Percentiles rank a stretch among this genome's conserved stretches.
Evolutionary conservation across 83 land plant genomes (phyloP).

Genomic region (Larix sibirica): DNA sequence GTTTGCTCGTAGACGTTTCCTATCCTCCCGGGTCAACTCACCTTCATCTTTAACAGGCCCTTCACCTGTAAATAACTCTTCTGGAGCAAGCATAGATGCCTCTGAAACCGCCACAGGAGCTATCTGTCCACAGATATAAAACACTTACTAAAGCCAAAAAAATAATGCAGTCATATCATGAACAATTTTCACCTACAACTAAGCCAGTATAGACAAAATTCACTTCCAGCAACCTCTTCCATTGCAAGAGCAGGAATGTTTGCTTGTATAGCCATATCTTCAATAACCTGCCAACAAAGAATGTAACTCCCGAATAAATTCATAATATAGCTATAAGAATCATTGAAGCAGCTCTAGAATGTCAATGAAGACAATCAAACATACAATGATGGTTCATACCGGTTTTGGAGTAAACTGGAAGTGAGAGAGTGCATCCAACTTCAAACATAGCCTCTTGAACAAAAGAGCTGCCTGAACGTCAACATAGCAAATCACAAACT

Average conservation of each 20-base stretch:
- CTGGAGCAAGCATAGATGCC: conserved; percentile 99
- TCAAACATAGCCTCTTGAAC: conserved; percentile 80
- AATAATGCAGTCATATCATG: neutral
- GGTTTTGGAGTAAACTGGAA: conserved; percentile 99
- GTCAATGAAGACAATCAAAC: neutral
- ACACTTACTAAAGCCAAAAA: neutral
- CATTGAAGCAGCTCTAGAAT: neutral
- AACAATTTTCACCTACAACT: neutral
- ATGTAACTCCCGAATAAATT: neutral
- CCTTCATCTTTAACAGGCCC: conserved; percentile 84
- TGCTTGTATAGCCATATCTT: conserved; percentile 90
- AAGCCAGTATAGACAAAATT: conserved; percentile 1
- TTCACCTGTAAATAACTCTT: conserved; percentile 88
- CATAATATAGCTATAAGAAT: neutral
- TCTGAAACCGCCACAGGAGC: conserved; percentile 97
- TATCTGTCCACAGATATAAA: conserved; percentile 43
- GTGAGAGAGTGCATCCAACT: conserved; percentile 95
- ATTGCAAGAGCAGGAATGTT: conserved; percentile 98
- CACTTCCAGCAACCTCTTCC: conserved; percentile 83
- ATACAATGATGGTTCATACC: conserved; percentile 43
- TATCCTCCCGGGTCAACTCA: conserved; percentile 81
- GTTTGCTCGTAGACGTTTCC: conserved; percentile 84
- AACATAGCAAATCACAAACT: neutral
- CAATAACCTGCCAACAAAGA: conserved; percentile 69
- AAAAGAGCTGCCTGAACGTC: conserved; percentile 66